Conservation (phyloP, 1,139 yeast species). For the Candida frijolesensis region DNA sequence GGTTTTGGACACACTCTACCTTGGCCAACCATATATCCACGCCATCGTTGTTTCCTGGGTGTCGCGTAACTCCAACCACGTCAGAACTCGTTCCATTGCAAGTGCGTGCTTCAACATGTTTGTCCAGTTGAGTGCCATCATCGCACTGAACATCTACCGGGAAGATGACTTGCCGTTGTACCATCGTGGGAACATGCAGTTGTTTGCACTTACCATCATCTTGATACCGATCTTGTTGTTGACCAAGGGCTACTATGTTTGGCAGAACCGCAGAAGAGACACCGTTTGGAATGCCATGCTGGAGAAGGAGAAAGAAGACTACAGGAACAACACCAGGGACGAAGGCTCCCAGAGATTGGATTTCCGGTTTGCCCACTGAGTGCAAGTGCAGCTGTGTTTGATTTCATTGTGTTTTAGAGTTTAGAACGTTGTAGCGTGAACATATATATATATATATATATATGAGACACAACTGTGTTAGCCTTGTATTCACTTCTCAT, state of each 20-base stretch:
- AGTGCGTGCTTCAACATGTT: slow-evolving; percentile 61
- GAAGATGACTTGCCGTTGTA: slow-evolving; percentile 60
- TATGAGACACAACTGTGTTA: too few species aligned
- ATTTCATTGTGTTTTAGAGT: too few species aligned
- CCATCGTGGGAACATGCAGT: slow-evolving; percentile 49
- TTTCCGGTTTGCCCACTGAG: slow-evolving; percentile 36
- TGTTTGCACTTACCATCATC: slow-evolving; percentile 20
- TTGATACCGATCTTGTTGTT: slow-evolving; percentile 21
- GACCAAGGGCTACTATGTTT: slow-evolving; percentile 44
- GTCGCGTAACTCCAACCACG: slow-evolving; percentile 61
- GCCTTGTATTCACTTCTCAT: too few species aligned
- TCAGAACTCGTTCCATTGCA: slow-evolving; percentile 59
- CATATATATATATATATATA: too few species aligned
- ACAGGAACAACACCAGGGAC: slow-evolving; percentile 45
- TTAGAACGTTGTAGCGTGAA: too few species aligned
- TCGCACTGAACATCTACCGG: slow-evolving; percentile 57
- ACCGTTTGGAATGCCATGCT: slow-evolving; percentile 50
- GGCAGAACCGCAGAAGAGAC: slow-evolving; percentile 48
- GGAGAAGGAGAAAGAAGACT: slow-evolving; percentile 47
- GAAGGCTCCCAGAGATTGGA: slow-evolving; percentile 60
- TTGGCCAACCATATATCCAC: slow-evolving; percentile 53
- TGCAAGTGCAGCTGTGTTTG: too few species aligned
- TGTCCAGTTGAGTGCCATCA: slow-evolving; percentile 57
- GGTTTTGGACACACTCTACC: slow-evolving; percentile 45
- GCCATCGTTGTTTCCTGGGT: slow-evolving; percentile 64